Evolutionary conservation across 2,329 filamentous ascomycete species (phyloP).

Genomic region (Aureobasidium musti): DNA sequence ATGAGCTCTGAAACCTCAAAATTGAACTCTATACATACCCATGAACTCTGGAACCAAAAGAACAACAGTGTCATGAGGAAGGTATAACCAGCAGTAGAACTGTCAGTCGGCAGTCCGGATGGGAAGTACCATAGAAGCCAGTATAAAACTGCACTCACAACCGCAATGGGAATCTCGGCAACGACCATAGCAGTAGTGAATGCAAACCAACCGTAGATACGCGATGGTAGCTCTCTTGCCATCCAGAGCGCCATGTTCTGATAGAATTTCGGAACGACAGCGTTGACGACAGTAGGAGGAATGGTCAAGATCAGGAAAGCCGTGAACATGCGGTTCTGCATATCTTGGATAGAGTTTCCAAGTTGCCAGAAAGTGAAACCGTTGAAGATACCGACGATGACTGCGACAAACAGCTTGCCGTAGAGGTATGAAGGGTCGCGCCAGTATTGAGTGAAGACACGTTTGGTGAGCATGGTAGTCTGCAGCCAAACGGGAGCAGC

Average conservation of each 20-base stretch:
- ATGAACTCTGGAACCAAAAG: slow-evolving; percentile 67
- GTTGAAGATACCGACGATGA: slow-evolving; percentile 75
- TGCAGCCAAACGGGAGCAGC: slow-evolving; percentile 66
- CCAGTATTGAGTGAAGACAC: slow-evolving; percentile 74
- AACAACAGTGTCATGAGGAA: slow-evolving; percentile 79
- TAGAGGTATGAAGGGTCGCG: slow-evolving; percentile 75
- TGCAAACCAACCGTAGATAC: slow-evolving; percentile 76
- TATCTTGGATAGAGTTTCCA: slow-evolving; percentile 64
- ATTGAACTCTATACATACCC: too few relatives aligned
- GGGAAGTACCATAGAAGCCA: slow-evolving; percentile 77
- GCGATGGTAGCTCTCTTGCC: slow-evolving; percentile 69
- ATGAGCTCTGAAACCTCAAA: slow-evolving; percentile 66
- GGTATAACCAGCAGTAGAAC: slow-evolving; percentile 68
- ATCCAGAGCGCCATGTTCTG: slow-evolving; percentile 72
- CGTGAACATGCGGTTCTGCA: slow-evolving; percentile 79
- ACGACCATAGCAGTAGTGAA: slow-evolving; percentile 74
- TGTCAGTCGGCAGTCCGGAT: slow-evolving; percentile 67
- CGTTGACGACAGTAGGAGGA: slow-evolving; percentile 71
- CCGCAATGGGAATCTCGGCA: slow-evolving; percentile 69
- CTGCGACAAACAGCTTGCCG: slow-evolving; percentile 70
- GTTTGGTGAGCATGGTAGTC: slow-evolving; percentile 65
- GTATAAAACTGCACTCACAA: slow-evolving; percentile 66
- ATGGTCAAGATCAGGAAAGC: slow-evolving; percentile 60
- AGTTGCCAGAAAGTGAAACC: slow-evolving; percentile 76
- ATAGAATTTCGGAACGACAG: slow-evolving; percentile 75